A percentile compares a stretch with the other conserved stretches of the same genome.
These are phyloP conservation scores for Trichoderma polysporum DNA, from an alignment of 2,329 filamentous ascomycete species.

Conservation along the genomic window DNA sequence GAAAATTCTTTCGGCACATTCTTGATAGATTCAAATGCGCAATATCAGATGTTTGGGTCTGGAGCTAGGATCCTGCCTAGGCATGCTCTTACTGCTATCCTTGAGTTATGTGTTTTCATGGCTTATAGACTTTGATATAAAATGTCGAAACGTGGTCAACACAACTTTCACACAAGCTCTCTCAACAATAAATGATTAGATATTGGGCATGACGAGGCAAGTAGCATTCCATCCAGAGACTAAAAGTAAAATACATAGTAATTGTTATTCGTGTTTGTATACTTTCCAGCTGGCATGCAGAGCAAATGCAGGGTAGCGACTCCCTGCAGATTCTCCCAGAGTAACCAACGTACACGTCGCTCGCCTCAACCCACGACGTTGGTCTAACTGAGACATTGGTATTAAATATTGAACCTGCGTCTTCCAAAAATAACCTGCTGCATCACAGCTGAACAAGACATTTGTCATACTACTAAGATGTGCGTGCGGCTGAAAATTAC, in stretches of 20 bases:
- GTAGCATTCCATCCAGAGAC: background rate
- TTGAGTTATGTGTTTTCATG: background rate
- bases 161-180: too few species aligned
- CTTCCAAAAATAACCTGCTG: background rate
- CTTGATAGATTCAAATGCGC: background rate
- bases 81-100: too few species aligned
- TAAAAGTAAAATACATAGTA: background rate
- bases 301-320: background rate
- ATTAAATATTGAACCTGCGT: background rate
- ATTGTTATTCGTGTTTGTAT: background rate
- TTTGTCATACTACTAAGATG: background rate
- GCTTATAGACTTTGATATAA: too few species aligned
- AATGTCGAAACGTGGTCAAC: too few species aligned
- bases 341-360: background rate
- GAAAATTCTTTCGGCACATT: too few species aligned
- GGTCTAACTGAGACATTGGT: background rate
- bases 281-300: background rate
- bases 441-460: background rate
- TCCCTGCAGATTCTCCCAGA: background rate
- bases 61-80: too few species aligned
- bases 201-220: background rate
- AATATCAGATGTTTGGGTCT: fast-evolving
- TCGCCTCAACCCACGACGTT: background rate
- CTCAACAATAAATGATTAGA: too few species aligned
- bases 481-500: background rate